Base-by-base conservation (phyloP, 2,329 filamentous ascomycete species). In the Orbilia blumenaviensis region DNA sequence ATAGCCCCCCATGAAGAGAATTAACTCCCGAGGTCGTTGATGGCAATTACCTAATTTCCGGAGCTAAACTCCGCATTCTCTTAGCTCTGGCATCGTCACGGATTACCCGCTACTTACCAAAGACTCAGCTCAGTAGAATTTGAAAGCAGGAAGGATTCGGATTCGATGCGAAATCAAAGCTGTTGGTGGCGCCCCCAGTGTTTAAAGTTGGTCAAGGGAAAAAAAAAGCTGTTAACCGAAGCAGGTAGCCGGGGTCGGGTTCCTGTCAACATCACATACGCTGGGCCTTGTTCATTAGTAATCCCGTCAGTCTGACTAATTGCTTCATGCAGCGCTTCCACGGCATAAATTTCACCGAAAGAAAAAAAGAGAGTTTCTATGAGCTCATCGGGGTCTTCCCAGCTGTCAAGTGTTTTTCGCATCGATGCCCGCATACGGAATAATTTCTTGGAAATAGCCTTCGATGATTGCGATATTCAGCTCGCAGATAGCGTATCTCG, bases 291-390 rank as follows among this genome's bases (percentile, higher is more conserved):
- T n/a, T n/a, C 61, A 38, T 66, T 66, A 61, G 42, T 73, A 60
- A 73, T 66, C 50, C 50, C 48, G 42, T 41, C 44, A 2, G 14
- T 41, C 14, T 63, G n/a, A 66, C 32, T 48, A 61, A 67, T 42
- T 16, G n/a, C n/a, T n/a, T n/a, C n/a, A n/a, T n/a, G n/a, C n/a
- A n/a, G n/a, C 12, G 23, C 21, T 63, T 23, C 71, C 63, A 75
- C 71, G 71, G 71, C 71, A 63, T 29, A 75, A 75, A 75, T 75
- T 75, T 68, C 56, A 56, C 71, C 68, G 67, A 16, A 14, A n/a
- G 14, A 10, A 60, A 44, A 29, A 7, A 27, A 32, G 21, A 44
- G 8, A 46, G 56, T 46, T 61, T 21, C 56, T 38, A 42, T 60
- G 54, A 60, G 32, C 54, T 46, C 42, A 46, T 60, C 54, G 27